Evolutionary conservation across 1,284 basidiomycete genomes (phyloP).

Genomic region (Stygiomarasmius scandens): DNA sequence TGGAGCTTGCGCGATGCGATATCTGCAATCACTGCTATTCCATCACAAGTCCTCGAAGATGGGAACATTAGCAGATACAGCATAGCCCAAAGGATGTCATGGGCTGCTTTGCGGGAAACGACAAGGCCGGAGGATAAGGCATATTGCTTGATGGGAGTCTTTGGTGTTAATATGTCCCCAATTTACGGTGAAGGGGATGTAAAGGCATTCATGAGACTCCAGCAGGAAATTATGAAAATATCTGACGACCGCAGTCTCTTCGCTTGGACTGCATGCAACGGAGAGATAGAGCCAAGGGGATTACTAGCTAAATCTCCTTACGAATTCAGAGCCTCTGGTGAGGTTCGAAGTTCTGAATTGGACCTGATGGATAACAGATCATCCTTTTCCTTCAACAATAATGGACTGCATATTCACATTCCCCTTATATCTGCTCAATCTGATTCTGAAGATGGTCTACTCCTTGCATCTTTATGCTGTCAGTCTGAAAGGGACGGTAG

Average conservation of each 20-base stretch:
- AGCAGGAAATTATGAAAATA: background rate
- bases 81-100: background rate
- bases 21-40: background rate
- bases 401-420: background rate
- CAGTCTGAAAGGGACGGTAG: background rate
- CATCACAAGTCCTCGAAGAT: background rate
- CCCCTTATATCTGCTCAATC: background rate
- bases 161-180: background rate
- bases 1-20: background rate
- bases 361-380: background rate
- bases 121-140: background rate
- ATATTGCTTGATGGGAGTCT: background rate
- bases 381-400: background rate
- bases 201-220: background rate
- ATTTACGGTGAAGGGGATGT: background rate
- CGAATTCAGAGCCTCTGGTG: background rate
- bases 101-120: background rate
- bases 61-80: background rate
- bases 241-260: background rate
- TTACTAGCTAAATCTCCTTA: background rate
- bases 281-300: background rate
- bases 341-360: background rate
- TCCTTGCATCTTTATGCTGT: background rate
- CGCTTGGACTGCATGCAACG: background rate
- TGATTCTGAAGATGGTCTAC: background rate